A percentile compares a stretch with the other conserved stretches of the same genome.
phyloP scores from a whole-genome alignment of 164 flowering plant species.

The Sextonia rubra region DNA sequence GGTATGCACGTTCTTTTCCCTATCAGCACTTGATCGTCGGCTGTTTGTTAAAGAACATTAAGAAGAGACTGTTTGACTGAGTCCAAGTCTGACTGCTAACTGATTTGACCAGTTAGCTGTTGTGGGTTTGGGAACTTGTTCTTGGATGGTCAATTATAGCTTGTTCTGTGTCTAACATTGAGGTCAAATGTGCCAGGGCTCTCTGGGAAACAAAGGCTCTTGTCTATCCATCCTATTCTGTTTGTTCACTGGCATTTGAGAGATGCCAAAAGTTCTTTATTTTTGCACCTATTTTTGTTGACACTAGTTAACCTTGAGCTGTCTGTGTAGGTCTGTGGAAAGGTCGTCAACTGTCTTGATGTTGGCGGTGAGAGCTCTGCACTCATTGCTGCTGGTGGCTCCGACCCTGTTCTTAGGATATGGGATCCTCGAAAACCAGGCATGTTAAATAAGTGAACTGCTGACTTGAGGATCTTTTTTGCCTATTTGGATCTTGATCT shows the following conservation, averaged over 20 bases:
- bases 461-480: conserved; percentile 4
- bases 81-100: background rate
- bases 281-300: background rate
- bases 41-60: background rate
- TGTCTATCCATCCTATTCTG: background rate
- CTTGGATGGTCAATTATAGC: background rate
- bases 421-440: conserved; percentile 99
- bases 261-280: background rate
- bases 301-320: background rate
- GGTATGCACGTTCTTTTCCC: conserved; percentile 28
- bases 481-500: background rate
- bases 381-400: conserved; percentile 86
- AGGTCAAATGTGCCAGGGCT: background rate
- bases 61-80: background rate
- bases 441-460: conserved; percentile 6
- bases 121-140: background rate
- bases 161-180: background rate
- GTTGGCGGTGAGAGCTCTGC: conserved; percentile 87
- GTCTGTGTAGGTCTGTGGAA: conserved; percentile 58
- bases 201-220: background rate
- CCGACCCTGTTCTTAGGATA: conserved; percentile 77
- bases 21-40: background rate
- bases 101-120: background rate
- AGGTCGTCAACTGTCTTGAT: conserved; percentile 75
- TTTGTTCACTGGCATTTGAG: background rate